These are phyloP conservation scores for Lichtheimia hyalospora DNA, from an alignment of 371 early-diverging fungal genomes.

Conservation along the genomic window DNA sequence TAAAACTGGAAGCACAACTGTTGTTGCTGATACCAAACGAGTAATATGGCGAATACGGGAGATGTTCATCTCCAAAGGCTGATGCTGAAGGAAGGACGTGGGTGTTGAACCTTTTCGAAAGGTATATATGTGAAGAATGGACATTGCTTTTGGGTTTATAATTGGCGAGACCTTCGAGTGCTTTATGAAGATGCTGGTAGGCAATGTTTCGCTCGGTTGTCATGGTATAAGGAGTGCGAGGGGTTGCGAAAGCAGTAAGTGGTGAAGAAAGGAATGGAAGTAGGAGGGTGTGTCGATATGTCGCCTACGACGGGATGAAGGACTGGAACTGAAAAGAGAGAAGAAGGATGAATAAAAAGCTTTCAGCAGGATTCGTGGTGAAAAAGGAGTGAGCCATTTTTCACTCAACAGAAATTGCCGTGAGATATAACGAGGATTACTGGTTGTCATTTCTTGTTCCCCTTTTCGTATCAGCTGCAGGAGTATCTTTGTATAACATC, in stretches of 20 bases:
- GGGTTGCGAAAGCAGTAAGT: not conserved
- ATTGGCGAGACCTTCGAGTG: not conserved
- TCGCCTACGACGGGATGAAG: not conserved
- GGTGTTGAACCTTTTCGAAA: too few relatives aligned
- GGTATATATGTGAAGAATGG: too few relatives aligned
- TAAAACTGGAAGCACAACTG: not conserved
- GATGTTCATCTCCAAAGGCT: slow-evolving; percentile 4
- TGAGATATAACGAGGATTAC: too few relatives aligned
- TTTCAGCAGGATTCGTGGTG: too few relatives aligned
- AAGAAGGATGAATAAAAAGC: not conserved
- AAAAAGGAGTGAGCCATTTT: too few relatives aligned
- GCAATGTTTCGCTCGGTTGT: too few relatives aligned
- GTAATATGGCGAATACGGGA: slow-evolving; percentile 8
- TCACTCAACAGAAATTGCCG: too few relatives aligned
- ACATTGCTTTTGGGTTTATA: too few relatives aligned
- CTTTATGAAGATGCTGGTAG: not conserved
- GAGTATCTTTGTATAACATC: too few relatives aligned
- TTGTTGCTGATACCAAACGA: slow-evolving; percentile 3
- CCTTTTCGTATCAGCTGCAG: too few relatives aligned
- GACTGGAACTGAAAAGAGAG: not conserved
- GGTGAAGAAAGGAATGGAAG: not conserved
- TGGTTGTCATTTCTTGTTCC: too few relatives aligned
- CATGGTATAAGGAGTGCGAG: not conserved
- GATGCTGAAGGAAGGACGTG: not conserved
- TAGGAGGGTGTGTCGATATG: too few relatives aligned